A percentile compares a stretch with the other conserved stretches of the same genome.
Conservation (phyloP, 129 eudicot species). For the Deinandra increscens region DNA sequence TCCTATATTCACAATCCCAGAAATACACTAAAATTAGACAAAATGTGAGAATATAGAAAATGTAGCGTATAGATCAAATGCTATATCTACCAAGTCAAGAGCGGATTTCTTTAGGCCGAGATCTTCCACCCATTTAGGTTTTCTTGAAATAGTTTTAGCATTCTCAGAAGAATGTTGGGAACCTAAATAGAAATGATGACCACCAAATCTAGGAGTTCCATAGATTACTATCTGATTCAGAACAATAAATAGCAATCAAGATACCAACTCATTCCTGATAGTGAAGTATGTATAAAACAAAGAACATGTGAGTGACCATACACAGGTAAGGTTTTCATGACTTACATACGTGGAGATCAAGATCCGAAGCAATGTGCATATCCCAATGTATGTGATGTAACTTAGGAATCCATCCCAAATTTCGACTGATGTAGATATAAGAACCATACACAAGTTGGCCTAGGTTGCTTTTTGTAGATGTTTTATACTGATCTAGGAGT, state of each 20-base stretch:
- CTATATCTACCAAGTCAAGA: conserved; percentile 65
- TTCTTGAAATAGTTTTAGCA: conserved; percentile 38
- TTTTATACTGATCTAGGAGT: conserved; percentile 35
- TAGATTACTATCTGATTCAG: conserved; percentile 68
- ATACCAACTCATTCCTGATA: conserved; percentile 4
- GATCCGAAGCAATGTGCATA: conserved; percentile 38
- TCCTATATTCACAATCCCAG: conserved; percentile 46
- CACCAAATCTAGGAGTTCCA: conserved; percentile 77
- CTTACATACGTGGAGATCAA: conserved; percentile 99
- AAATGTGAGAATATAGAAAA: not conserved
- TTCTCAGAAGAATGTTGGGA: conserved; percentile 33
- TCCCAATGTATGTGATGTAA: conserved; percentile 71
- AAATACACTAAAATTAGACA: conserved; percentile 19
- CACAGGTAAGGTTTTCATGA: conserved; percentile 39
- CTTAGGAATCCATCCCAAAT: conserved; percentile 46
- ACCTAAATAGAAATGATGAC: conserved; percentile 72
- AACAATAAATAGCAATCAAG: conserved; percentile 26
- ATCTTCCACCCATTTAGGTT: conserved; percentile 74
- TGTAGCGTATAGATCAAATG: conserved; percentile 1
- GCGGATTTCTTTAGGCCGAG: conserved; percentile 48
- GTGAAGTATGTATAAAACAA: not conserved
- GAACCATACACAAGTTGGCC: conserved; percentile 41
- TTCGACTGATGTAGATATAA: conserved; percentile 30
- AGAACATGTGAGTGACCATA: not conserved
- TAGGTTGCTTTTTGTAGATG: conserved; percentile 34